Evolutionary conservation across 257 asterid genomes (phyloP).

Genomic region (Rhazya stricta): DNA sequence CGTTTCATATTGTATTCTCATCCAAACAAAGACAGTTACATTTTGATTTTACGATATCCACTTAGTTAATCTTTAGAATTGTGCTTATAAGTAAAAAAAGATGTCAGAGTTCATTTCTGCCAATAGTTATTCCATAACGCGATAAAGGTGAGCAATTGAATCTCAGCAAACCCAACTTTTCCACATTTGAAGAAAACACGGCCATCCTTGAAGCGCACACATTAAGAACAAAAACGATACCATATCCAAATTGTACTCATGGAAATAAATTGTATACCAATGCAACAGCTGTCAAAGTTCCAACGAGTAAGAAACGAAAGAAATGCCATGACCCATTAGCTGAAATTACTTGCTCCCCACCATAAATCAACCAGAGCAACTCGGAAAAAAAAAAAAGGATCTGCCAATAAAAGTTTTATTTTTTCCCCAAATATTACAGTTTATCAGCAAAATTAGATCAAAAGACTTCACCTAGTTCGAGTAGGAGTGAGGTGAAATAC

Average conservation of each 20-base stretch:
- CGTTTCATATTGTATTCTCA: neutral
- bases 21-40: neutral
- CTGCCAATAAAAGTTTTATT: neutral
- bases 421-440: neutral
- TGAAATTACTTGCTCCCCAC: neutral
- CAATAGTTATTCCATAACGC: neutral
- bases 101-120: neutral
- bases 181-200: neutral
- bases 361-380: neutral
- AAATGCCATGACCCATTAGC: neutral
- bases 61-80: neutral
- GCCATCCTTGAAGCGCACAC: neutral
- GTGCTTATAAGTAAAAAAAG: neutral
- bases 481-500: conserved; percentile 96
- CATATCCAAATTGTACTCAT: neutral
- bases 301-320: neutral
- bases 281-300: neutral
- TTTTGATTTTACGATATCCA: neutral
- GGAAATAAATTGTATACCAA: neutral
- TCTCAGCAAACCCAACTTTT: neutral
- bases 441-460: neutral
- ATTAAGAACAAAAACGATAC: neutral
- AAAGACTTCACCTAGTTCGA: conserved; percentile 59
- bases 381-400: neutral
- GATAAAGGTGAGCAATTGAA: neutral